A percentile compares a stretch with the other conserved stretches of the same genome.
Conservation (phyloP, 495 filamentous ascomycete species). For the Neurospora sp. region DNA sequence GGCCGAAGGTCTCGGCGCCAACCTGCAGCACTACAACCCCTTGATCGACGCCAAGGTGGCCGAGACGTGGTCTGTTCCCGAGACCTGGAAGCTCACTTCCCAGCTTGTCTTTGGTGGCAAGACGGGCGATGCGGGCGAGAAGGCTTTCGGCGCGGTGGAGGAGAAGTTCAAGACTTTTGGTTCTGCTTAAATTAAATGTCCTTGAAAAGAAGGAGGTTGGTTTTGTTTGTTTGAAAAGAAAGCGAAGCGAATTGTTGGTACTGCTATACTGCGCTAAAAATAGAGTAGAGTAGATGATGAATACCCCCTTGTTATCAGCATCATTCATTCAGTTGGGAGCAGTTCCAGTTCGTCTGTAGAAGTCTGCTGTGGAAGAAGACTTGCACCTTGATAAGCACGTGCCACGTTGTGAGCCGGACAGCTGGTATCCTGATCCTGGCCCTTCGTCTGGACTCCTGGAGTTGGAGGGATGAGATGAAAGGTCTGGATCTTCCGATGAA, state of each 20-base stretch:
- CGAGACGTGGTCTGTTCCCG: conserved; percentile 47
- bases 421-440: not conserved
- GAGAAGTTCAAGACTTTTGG: conserved; percentile 41
- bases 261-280: not conserved
- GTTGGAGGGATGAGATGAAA: not conserved
- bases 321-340: not conserved
- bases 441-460: not conserved
- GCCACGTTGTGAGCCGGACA: not conserved
- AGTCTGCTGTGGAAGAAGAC: not conserved
- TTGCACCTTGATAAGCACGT: not conserved
- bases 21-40: conserved; percentile 69
- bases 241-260: not conserved
- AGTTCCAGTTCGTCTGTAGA: not conserved
- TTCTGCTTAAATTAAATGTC: conserved; percentile 15
- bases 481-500: not conserved
- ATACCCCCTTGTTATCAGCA: not conserved
- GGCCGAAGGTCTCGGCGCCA: conserved; percentile 60
- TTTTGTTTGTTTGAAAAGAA: not conserved
- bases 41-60: conserved; percentile 48
- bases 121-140: conserved; percentile 37
- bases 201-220: not conserved
- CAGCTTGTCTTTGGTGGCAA: conserved; percentile 55
- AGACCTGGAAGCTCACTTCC: conserved; percentile 49
- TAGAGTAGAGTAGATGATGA: not conserved
- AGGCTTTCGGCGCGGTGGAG: conserved; percentile 46